These are phyloP conservation scores for Musa troglodytarum DNA, from an alignment of 176 grass and related monocot species.

Conservation along the genomic window DNA sequence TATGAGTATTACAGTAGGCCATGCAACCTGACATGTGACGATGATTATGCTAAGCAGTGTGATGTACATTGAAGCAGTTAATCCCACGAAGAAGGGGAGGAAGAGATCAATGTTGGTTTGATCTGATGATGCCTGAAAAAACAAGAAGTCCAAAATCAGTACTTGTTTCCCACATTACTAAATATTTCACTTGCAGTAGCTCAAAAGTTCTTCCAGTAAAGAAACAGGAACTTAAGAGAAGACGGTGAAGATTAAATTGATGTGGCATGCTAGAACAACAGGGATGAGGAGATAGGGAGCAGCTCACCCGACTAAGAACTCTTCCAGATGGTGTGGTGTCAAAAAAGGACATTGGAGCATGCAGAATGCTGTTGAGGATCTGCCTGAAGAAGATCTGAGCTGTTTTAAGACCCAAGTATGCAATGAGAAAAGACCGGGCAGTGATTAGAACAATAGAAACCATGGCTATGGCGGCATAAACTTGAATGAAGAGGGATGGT, in stretches of 20 bases:
- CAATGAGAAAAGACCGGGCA: conserved; percentile 45
- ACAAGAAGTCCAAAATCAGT: background rate
- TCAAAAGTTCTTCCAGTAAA: too few relatives aligned
- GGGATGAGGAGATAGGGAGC: background rate
- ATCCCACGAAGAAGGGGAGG: conserved; percentile 74
- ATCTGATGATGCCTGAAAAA: conserved; percentile 67
- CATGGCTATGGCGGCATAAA: conserved; percentile 42
- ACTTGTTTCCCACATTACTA: background rate
- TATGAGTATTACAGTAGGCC: conserved; percentile 65
- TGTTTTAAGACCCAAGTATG: conserved; percentile 59
- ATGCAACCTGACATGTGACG: conserved; percentile 78
- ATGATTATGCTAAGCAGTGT: conserved; percentile 57
- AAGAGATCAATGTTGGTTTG: conserved; percentile 92
- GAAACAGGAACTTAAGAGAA: background rate
- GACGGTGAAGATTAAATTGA: background rate
- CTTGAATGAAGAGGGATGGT: conserved; percentile 52
- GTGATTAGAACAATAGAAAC: conserved; percentile 46
- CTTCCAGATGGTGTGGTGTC: conserved; percentile 94
- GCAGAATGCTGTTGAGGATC: conserved; percentile 82
- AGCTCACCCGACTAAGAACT: conserved; percentile 85
- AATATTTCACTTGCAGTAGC: background rate
- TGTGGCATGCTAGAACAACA: background rate
- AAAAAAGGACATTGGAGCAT: conserved; percentile 95
- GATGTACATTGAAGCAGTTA: conserved; percentile 75
- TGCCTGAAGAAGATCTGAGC: conserved; percentile 74